These are phyloP conservation scores for Conoideocrella luteorostrata DNA, from an alignment of 2,329 filamentous ascomycete genomes.

Conservation along the genomic window DNA sequence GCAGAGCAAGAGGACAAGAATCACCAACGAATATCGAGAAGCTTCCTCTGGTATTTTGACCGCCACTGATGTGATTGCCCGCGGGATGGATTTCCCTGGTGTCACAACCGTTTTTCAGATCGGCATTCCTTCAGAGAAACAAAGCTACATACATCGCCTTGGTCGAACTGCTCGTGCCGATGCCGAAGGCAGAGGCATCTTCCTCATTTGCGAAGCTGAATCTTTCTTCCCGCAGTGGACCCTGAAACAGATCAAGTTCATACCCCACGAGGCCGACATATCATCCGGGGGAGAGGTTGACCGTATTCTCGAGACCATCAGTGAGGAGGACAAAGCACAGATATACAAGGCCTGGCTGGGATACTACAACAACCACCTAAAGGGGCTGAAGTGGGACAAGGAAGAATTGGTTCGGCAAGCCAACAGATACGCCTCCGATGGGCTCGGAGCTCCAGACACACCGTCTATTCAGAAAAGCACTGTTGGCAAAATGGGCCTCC, in stretches of 20 bases:
- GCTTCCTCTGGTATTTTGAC: slow-evolving; percentile 49
- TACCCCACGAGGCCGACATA: slow-evolving; percentile 39
- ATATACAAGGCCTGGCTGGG: slow-evolving; percentile 53
- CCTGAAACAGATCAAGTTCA: slow-evolving; percentile 48
- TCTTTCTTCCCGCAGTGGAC: slow-evolving; percentile 42
- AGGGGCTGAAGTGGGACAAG: slow-evolving; percentile 36
- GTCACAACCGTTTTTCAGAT: slow-evolving; percentile 62
- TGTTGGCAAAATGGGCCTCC: slow-evolving; percentile 52
- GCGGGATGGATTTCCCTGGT: slow-evolving; percentile 68
- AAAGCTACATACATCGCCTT: slow-evolving; percentile 62
- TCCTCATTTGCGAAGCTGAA: slow-evolving; percentile 50
- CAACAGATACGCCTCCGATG: slow-evolving; percentile 43
- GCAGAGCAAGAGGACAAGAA: slow-evolving; percentile 43
- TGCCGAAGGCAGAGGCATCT: slow-evolving; percentile 55
- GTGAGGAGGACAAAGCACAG: slow-evolving; percentile 37
- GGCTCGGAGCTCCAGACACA: slow-evolving; percentile 39
- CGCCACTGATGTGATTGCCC: slow-evolving; percentile 64
- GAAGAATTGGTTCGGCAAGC: slow-evolving; percentile 41
- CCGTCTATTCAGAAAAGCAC: slow-evolving; percentile 41
- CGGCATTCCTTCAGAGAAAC: slow-evolving; percentile 51
- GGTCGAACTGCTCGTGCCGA: slow-evolving; percentile 62
- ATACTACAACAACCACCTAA: slow-evolving; percentile 46
- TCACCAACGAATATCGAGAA: slow-evolving; percentile 58
- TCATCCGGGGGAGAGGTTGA: slow-evolving; percentile 31
- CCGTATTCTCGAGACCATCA: slow-evolving; percentile 34